Evolutionary conservation across 495 filamentous ascomycete species (phyloP).

Genomic region (Bacidia rubella): DNA sequence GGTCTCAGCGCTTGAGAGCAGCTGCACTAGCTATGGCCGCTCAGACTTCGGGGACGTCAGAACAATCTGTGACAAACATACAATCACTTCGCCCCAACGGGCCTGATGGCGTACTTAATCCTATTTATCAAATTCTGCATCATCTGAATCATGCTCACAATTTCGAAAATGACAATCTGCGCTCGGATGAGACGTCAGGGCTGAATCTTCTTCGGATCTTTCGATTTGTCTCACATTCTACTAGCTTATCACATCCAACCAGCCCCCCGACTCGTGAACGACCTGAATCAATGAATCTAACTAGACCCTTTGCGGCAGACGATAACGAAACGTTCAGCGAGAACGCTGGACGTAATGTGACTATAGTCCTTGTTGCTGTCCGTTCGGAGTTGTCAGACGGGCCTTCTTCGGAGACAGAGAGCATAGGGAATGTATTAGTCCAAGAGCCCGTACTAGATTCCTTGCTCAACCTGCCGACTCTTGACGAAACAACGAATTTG

Average conservation of each 20-base stretch:
- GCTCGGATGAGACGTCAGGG: slow-evolving; percentile 28
- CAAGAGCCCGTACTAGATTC: slow-evolving; percentile 36
- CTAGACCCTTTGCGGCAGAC: slow-evolving; percentile 10
- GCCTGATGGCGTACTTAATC: slow-evolving; percentile 42
- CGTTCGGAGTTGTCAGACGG: slow-evolving; percentile 48
- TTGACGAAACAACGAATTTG: slow-evolving; percentile 42
- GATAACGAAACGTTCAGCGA: slow-evolving; percentile 26
- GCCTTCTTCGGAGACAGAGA: slow-evolving; percentile 28
- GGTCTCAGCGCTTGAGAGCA: slow-evolving; percentile 44
- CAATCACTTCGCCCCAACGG: slow-evolving; percentile 44
- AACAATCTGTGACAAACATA: slow-evolving; percentile 42
- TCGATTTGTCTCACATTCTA: slow-evolving; percentile 31
- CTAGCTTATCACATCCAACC: neutral
- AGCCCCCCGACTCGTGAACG: neutral
- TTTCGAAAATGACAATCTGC: slow-evolving; percentile 19
- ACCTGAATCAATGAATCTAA: neutral
- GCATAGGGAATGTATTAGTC: slow-evolving; percentile 17
- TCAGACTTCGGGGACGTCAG: slow-evolving; percentile 42
- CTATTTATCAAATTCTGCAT: slow-evolving; percentile 43
- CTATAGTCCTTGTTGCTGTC: slow-evolving; percentile 60
- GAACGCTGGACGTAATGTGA: slow-evolving; percentile 47
- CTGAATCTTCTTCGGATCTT: slow-evolving; percentile 49
- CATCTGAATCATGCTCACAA: slow-evolving; percentile 31
- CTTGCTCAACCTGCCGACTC: slow-evolving; percentile 41
- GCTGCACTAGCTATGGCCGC: slow-evolving; percentile 48